Percentiles rank a stretch among this genome's conserved stretches.
phyloP scores from a whole-genome alignment of 2,329 filamentous ascomycete species.

The Xylaria sp. region DNA sequence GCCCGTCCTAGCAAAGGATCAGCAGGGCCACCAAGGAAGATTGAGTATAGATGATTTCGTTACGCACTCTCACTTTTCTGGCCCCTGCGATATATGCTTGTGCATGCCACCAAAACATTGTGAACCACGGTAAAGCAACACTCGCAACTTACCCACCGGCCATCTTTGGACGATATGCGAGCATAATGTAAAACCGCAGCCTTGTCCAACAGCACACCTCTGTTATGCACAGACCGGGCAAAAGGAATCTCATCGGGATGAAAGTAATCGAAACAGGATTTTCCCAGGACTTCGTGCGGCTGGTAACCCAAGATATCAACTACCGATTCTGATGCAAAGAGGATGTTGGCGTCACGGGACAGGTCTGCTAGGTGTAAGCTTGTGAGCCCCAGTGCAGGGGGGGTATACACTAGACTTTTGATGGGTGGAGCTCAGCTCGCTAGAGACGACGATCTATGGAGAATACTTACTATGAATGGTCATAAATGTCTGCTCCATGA shows the following conservation, averaged over 20 bases:
- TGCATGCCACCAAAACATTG: constrained; percentile 86
- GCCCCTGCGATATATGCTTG: constrained; percentile 77
- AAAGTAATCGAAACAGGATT: constrained; percentile 86
- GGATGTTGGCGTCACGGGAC: constrained; percentile 77
- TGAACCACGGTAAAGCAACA: constrained; percentile 91
- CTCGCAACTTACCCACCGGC: constrained; percentile 81
- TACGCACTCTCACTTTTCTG: constrained; percentile 78
- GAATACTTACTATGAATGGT: constrained; percentile 81
- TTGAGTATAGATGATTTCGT: constrained; percentile 18
- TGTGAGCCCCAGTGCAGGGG: constrained; percentile 25
- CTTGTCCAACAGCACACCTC: constrained; percentile 81
- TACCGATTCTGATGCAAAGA: constrained; percentile 86
- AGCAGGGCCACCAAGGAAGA: constrained; percentile 14
- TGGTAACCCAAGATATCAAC: constrained; percentile 77
- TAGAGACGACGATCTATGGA: not conserved
- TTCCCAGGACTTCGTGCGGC: constrained; percentile 78
- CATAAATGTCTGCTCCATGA: constrained; percentile 89
- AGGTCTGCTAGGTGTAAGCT: constrained; percentile 65
- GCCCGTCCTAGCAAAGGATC: constrained; percentile 69
- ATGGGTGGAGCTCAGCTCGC: not conserved
- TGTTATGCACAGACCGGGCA: constrained; percentile 76
- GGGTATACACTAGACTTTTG: not conserved
- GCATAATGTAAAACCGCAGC: constrained; percentile 86
- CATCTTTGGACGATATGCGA: constrained; percentile 73
- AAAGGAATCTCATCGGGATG: constrained; percentile 82